These are phyloP conservation scores for Plantago elongata DNA, from an alignment of 257 asterid species.

Conservation along the genomic window DNA sequence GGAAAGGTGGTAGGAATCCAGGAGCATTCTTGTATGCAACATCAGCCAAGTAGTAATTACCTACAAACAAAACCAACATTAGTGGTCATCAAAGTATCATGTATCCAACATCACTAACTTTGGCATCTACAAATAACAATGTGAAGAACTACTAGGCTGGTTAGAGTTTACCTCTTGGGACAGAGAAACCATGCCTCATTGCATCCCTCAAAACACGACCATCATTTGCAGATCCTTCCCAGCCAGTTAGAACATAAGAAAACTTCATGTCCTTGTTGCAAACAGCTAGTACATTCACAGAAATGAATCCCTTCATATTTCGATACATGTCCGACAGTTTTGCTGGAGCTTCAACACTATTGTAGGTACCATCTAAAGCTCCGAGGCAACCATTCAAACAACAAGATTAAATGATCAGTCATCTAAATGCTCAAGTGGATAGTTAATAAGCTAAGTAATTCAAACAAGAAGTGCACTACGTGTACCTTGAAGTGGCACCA, in stretches of 20 bases:
- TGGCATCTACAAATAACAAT: neutral
- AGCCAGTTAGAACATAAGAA: neutral
- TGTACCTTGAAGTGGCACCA: constrained; percentile 2
- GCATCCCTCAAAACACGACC: neutral
- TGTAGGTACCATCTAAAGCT: neutral
- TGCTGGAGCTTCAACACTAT: neutral
- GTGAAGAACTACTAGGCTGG: no score
- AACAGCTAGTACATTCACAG: neutral
- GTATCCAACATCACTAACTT: no score
- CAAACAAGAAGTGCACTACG: no score
- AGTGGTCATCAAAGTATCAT: no score
- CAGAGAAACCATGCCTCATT: neutral
- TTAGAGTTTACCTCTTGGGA: no score
- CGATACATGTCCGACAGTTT: neutral
- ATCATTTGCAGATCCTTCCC: neutral
- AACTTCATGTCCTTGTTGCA: constrained; percentile 3
- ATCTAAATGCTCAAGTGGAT: no score
- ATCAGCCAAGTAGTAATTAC: neutral
- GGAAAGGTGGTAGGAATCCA: neutral
- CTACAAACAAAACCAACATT: neutral
- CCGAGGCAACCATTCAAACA: neutral
- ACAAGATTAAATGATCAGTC: no score
- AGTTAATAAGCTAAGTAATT: neutral
- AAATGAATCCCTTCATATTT: constrained; percentile 1
- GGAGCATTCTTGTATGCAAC: neutral